phyloP scores from a whole-genome alignment of 257 asterid genomes.

The Ballota nigra region DNA sequence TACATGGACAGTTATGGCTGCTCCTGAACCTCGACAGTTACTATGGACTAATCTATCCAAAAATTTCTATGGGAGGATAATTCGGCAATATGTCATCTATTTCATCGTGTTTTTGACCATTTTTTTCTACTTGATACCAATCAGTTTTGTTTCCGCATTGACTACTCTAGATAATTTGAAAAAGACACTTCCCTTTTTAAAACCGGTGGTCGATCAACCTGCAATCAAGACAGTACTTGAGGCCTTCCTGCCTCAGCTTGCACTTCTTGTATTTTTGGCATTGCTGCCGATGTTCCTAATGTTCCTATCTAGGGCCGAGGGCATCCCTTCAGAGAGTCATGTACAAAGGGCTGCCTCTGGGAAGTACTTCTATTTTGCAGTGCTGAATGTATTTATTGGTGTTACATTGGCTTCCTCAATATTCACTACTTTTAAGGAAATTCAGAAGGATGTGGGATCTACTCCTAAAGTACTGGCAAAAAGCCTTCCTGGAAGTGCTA shows the following conservation, averaged over 20 bases:
- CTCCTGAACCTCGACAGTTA: slow-evolving; percentile 75
- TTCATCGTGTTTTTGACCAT: slow-evolving; percentile 73
- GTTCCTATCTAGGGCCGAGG: slow-evolving; percentile 85
- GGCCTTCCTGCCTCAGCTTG: slow-evolving; percentile 91
- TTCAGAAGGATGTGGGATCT: slow-evolving; percentile 49
- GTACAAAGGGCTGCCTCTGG: slow-evolving; percentile 87
- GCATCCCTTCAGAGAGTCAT: slow-evolving; percentile 77
- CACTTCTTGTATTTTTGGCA: slow-evolving; percentile 79
- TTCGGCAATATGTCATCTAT: slow-evolving; percentile 55
- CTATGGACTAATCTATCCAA: slow-evolving; percentile 76
- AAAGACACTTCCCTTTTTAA: slow-evolving; percentile 71
- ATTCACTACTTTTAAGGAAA: slow-evolving; percentile 42
- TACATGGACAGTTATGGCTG: slow-evolving; percentile 71
- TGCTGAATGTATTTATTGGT: slow-evolving; percentile 85
- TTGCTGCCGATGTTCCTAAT: slow-evolving; percentile 65
- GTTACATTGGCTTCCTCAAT: slow-evolving; percentile 78
- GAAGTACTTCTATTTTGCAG: slow-evolving; percentile 76
- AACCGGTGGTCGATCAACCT: slow-evolving; percentile 44
- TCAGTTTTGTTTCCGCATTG: slow-evolving; percentile 75
- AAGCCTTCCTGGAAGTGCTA: slow-evolving; percentile 92
- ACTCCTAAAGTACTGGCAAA: slow-evolving; percentile 43
- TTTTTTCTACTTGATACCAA: slow-evolving; percentile 89
- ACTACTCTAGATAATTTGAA: slow-evolving; percentile 73
- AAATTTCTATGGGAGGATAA: slow-evolving; percentile 48
- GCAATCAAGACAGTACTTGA: slow-evolving; percentile 62